Base-by-base conservation (phyloP, 345 rosid genomes). In the Brassica incana region DNA sequence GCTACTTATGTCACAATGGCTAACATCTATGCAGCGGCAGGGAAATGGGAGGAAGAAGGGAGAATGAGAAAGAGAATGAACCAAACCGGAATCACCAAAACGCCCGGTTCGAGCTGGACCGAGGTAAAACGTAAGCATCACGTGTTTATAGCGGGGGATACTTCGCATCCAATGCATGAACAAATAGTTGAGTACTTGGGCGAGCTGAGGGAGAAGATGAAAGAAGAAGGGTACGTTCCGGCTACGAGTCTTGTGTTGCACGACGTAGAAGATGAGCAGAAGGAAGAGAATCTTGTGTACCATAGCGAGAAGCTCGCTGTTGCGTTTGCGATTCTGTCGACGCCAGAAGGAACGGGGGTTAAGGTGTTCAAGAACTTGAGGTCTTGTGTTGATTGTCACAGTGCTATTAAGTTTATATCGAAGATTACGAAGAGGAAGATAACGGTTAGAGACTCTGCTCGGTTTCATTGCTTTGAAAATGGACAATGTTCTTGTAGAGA, bases 301-400 rank as follows among this genome's bases (percentile, higher is more conserved):
- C 97, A 94, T 84, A 87, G 98, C 29, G 98, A 94, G 89, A 94
- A 92, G 83, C 91, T 94, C 61, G 97, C 98, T 1, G 88, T 91
- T 79, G 98, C 98, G 11, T 90, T 85, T 72, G 97, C 96, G 36
- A 88, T 94, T 73, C 79, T 94, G 70, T 73, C 96, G 12, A 94
- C 97, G 16, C 67, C 72, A 4, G 82, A 86, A 8, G 97, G 94
- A 78, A 84, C 92, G 11, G 83, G 86, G 7, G 73, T 94, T 63
- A 94, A 92, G 79, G 90, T 94, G 60, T 90, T 78, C 70, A 94
- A 94, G 93, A 94, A 94, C 65, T 81, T 94, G 69, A 87, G 97
- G 77, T 90, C 97, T 70, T 92, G 98, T 83, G 90, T 88, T 32
- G 98, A 94, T 74, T 94, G 98, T 83, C 98, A 92, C 71, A 88